A percentile compares a stretch with the other conserved stretches of the same genome.
Evolutionary conservation across 2,329 filamentous ascomycete species (phyloP).

Genomic region (Colletotrichum sublineola): DNA sequence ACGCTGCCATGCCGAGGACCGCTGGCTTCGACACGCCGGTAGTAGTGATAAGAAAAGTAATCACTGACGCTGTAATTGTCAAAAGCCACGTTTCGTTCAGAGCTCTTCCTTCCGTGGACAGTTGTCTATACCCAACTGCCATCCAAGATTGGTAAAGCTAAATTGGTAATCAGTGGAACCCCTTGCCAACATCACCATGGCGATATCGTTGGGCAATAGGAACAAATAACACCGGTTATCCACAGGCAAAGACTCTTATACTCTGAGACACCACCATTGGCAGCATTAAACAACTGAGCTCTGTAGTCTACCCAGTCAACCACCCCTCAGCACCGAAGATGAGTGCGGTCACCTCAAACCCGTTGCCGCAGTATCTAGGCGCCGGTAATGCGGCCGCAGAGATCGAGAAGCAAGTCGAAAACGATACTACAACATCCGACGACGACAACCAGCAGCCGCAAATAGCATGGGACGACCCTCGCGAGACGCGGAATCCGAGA

Average conservation of each 20-base stretch:
- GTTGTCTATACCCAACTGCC: background rate
- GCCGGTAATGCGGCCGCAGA: background rate
- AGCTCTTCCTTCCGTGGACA: background rate
- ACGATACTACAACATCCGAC: slow-evolving; percentile 16
- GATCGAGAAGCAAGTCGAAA: slow-evolving; percentile 12
- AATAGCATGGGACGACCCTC: slow-evolving; percentile 33
- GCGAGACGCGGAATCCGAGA: slow-evolving; percentile 39
- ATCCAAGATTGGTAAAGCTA: background rate
- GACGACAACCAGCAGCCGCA: background rate
- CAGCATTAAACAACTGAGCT: too few relatives aligned
- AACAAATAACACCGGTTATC: too few relatives aligned
- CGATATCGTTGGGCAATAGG: background rate
- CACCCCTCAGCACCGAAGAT: background rate
- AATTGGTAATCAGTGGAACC: background rate
- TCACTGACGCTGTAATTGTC: background rate
- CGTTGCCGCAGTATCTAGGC: background rate
- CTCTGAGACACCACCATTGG: background rate
- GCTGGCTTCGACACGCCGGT: background rate
- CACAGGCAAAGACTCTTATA: background rate
- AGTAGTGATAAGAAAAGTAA: background rate
- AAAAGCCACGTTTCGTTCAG: background rate
- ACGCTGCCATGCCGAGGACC: background rate
- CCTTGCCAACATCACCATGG: background rate
- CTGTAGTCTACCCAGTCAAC: too few relatives aligned
- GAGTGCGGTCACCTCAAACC: background rate